These are phyloP conservation scores for Colletotrichum filicis DNA, from an alignment of 2,329 filamentous ascomycete genomes.

Conservation along the genomic window DNA sequence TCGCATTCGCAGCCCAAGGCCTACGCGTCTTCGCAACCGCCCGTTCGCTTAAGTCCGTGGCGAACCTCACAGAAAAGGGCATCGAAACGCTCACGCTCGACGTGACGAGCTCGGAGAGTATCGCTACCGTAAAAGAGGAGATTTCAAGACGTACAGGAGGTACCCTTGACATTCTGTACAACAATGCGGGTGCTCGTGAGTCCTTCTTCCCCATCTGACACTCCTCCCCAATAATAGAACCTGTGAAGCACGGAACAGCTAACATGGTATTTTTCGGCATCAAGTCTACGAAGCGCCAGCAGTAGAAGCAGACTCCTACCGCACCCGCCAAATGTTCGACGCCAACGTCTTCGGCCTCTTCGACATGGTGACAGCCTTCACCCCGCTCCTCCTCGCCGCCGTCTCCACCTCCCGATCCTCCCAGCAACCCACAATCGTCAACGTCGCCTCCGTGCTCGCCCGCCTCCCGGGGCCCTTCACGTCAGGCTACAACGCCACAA, in stretches of 20 bases:
- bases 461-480: conserved; percentile 47
- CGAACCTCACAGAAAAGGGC: conserved; percentile 43
- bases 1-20: conserved; percentile 14
- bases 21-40: conserved; percentile 25
- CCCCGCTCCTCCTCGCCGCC: conserved; percentile 47
- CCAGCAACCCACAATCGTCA: conserved; percentile 42
- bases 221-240: no score
- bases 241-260: no score
- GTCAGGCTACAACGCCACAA: conserved; percentile 54
- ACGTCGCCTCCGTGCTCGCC: conserved; percentile 51
- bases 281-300: conserved; percentile 37
- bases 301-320: conserved; percentile 37
- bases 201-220: not conserved
- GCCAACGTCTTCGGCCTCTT: conserved; percentile 52
- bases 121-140: conserved; percentile 39
- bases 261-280: no score
- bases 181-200: conserved; percentile 52
- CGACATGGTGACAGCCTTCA: conserved; percentile 51
- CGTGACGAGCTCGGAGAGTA: conserved; percentile 48
- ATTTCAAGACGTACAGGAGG: conserved; percentile 48
- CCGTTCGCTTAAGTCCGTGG: conserved; percentile 35
- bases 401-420: conserved; percentile 38
- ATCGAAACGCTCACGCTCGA: conserved; percentile 54
- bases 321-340: conserved; percentile 45
- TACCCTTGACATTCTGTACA: conserved; percentile 54